Conservation (phyloP, 495 filamentous ascomycete species). For the Daldinia grandis region DNA sequence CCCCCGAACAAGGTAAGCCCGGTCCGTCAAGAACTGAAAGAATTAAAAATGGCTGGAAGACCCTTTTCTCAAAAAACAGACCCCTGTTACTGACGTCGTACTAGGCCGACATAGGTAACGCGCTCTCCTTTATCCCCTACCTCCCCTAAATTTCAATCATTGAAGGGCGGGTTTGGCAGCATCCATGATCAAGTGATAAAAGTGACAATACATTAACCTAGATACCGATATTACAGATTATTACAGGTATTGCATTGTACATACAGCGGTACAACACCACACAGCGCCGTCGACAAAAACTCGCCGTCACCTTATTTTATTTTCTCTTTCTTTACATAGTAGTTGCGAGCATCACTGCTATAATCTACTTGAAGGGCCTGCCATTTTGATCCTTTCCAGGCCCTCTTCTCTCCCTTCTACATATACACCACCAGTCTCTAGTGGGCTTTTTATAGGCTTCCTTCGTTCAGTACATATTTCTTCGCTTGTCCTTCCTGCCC, state of each 20-base stretch:
- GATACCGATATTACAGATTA: background rate
- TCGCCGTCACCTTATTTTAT: conserved; percentile 35
- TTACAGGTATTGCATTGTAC: conserved; percentile 23
- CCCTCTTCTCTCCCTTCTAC: conserved; percentile 11
- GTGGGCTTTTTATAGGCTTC: conserved; percentile 13
- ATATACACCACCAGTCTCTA: conserved; percentile 21
- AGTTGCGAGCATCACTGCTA: conserved; percentile 39
- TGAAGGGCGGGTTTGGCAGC: conserved; percentile 25
- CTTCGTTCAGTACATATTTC: conserved; percentile 4
- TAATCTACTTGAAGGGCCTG: conserved; percentile 24
- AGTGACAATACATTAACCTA: conserved; percentile 13
- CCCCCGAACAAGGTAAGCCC: conserved; percentile 29
- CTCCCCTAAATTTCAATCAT: conserved; percentile 36
- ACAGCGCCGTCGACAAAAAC: conserved; percentile 33
- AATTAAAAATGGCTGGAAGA: conserved; percentile 38
- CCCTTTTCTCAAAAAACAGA: conserved; percentile 19
- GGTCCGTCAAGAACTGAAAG: conserved; percentile 20
- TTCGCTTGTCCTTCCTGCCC: conserved; percentile 5
- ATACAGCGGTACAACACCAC: conserved; percentile 38
- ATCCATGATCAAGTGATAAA: conserved; percentile 21
- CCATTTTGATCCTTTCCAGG: conserved; percentile 27
- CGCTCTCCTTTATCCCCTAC: conserved; percentile 44
- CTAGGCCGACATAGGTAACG: conserved; percentile 41
- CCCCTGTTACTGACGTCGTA: conserved; percentile 5
- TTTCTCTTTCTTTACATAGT: conserved; percentile 34